phyloP scores from a whole-genome alignment of 345 rosid species.

The Aurinia saxatilis region DNA sequence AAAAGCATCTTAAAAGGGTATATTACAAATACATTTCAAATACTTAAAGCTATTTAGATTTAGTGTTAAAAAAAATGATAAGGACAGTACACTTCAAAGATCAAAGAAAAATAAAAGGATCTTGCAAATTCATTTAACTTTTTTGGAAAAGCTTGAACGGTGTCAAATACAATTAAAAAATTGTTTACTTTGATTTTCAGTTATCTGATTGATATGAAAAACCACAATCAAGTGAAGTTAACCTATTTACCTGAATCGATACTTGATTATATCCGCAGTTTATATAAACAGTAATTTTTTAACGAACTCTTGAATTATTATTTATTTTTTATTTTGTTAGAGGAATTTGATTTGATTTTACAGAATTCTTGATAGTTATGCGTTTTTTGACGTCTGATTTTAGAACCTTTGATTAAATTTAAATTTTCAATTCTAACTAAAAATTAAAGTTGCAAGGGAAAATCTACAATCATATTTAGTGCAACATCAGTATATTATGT shows the following conservation, averaged over 20 bases:
- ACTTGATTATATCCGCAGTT: not conserved
- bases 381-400: not conserved
- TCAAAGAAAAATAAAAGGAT: too few relatives aligned
- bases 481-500: not conserved
- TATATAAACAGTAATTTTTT: not conserved
- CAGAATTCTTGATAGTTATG: too few relatives aligned
- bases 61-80: not conserved
- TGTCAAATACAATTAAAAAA: too few relatives aligned
- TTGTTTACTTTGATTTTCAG: not conserved
- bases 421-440: not conserved
- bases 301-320: too few relatives aligned
- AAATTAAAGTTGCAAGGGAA: not conserved
- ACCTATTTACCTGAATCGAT: not conserved
- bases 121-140: not conserved
- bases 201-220: not conserved
- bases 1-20: not conserved
- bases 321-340: too few relatives aligned
- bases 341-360: not conserved
- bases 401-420: not conserved
- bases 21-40: constrained; percentile 7
- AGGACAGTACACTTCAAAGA: too few relatives aligned
- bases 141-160: too few relatives aligned
- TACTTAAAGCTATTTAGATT: not conserved
- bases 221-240: not conserved
- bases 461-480: not conserved